A percentile compares a stretch with the other conserved stretches of the same genome.
Evolutionary conservation across 768 basidiomycete species (phyloP).

Genomic region (Russula sp.): DNA sequence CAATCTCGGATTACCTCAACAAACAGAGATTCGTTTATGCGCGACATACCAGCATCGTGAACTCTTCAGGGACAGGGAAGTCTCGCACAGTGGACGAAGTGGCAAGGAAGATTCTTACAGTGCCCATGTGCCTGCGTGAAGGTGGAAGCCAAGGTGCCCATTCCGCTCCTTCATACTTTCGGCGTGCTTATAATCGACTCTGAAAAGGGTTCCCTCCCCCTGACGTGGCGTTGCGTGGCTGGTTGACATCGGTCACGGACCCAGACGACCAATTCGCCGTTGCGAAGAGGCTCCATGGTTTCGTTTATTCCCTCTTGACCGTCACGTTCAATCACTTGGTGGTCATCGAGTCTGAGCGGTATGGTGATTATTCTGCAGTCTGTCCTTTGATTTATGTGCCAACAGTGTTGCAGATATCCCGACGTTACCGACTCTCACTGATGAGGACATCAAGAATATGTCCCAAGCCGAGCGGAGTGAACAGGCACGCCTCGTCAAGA

Average conservation of each 20-base stretch:
- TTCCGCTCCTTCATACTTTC: background rate
- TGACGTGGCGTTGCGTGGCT: background rate
- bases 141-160: background rate
- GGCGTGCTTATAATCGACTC: background rate
- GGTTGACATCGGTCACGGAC: background rate
- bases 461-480: background rate
- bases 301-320: background rate
- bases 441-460: background rate
- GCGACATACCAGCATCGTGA: background rate
- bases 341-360: background rate
- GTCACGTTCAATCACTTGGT: background rate
- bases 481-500: background rate
- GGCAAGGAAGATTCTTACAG: background rate
- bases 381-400: background rate
- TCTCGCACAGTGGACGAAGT: background rate
- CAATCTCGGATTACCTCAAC: background rate
- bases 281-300: background rate
- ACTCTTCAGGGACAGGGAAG: conserved; percentile 6
- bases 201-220: background rate
- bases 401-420: background rate
- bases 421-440: background rate
- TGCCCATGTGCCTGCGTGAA: conserved; percentile 3
- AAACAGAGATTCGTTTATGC: background rate
- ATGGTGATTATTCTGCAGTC: background rate
- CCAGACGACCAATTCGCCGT: background rate